Percentiles rank a stretch among this genome's conserved stretches.
Evolutionary conservation across 257 asterid species (phyloP).

Genomic region (Nicotiana otophora): DNA sequence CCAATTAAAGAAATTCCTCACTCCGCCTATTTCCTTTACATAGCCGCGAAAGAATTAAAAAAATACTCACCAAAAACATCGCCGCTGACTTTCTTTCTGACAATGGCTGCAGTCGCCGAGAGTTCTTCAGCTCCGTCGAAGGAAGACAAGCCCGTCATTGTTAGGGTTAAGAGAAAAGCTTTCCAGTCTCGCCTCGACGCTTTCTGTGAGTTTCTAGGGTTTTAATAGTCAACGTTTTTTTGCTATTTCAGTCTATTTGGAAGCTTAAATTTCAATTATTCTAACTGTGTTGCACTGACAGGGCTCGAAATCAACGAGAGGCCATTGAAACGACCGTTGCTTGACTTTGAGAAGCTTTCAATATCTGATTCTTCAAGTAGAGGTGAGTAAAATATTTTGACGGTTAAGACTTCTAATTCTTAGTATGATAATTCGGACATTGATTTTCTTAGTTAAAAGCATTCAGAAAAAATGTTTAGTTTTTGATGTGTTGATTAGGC

Average conservation of each 20-base stretch:
- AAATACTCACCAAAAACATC: background rate
- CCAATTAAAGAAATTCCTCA: background rate
- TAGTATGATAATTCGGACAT: background rate
- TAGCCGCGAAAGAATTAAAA: background rate
- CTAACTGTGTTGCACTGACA: conserved; percentile 5
- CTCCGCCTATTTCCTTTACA: background rate
- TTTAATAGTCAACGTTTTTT: background rate
- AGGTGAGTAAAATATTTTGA: conserved; percentile 30
- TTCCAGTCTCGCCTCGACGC: conserved; percentile 58
- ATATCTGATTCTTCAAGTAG: conserved; percentile 53
- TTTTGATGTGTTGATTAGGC: no score
- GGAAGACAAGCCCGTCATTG: conserved; percentile 58
- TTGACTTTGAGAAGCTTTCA: conserved; percentile 66
- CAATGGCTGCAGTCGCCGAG: conserved; percentile 39
- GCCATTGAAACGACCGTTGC: conserved; percentile 60
- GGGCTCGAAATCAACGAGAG: conserved; percentile 91
- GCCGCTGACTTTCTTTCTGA: background rate
- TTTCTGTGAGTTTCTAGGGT: conserved; percentile 47
- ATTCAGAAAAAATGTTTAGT: no score
- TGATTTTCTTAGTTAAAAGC: background rate
- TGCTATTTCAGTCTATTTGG: background rate
- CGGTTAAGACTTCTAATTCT: background rate
- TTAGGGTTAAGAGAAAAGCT: conserved; percentile 80
- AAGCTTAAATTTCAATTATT: background rate
- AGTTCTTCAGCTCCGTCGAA: conserved; percentile 31